Conservation (phyloP, 202 grass and related monocot species). For the Eragrostis tef region DNA sequence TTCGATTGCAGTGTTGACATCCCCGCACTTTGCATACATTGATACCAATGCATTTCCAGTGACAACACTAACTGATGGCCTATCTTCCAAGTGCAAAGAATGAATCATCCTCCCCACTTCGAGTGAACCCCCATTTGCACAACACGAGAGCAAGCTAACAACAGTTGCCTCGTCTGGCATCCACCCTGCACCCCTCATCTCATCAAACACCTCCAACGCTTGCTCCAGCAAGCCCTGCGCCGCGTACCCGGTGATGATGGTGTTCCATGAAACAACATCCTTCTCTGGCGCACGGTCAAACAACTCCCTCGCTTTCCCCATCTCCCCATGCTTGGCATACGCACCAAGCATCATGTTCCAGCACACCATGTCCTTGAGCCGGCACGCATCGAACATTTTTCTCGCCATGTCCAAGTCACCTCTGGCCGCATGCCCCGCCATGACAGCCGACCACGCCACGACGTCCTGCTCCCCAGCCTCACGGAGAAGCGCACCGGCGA, state of each 20-base stretch:
- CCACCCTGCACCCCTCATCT: slow-evolving; percentile 43
- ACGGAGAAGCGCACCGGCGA: slow-evolving; percentile 30
- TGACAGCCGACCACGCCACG: slow-evolving; percentile 46
- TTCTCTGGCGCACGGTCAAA: slow-evolving; percentile 53
- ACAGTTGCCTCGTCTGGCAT: slow-evolving; percentile 54
- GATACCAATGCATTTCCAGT: slow-evolving; percentile 59
- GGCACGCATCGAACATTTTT: slow-evolving; percentile 43
- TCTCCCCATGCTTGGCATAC: slow-evolving; percentile 58
- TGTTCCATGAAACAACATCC: slow-evolving; percentile 67
- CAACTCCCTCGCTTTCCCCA: slow-evolving; percentile 49
- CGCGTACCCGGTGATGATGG: slow-evolving; percentile 56
- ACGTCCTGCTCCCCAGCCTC: slow-evolving; percentile 42
- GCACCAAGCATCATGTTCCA: slow-evolving; percentile 59
- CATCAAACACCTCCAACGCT: slow-evolving; percentile 48
- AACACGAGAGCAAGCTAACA: slow-evolving; percentile 53
- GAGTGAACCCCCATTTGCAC: slow-evolving; percentile 40
- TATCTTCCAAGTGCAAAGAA: slow-evolving; percentile 40
- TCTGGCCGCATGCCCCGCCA: slow-evolving; percentile 43
- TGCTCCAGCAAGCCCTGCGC: slow-evolving; percentile 41
- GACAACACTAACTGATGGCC: slow-evolving; percentile 22
- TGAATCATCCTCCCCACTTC: slow-evolving; percentile 47
- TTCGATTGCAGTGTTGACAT: slow-evolving; percentile 46
- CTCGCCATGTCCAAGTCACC: slow-evolving; percentile 40
- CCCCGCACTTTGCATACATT: slow-evolving; percentile 62
- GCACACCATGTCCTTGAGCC: slow-evolving; percentile 39